phyloP scores from a whole-genome alignment of 108 stramenopile species.

The Nannochloropsis gaditana region DNA sequence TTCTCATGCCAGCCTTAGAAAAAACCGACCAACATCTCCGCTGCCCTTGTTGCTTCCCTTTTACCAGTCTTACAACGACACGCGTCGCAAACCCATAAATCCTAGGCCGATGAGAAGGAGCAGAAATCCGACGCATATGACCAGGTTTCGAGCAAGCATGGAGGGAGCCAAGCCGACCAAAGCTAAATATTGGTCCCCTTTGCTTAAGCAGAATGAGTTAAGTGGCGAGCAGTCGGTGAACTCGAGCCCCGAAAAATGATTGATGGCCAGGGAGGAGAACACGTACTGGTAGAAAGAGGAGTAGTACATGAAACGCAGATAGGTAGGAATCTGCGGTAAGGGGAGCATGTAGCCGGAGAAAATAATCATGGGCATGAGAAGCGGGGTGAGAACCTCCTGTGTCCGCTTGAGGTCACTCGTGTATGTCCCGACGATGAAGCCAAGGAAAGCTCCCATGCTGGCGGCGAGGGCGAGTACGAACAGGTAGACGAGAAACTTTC shows the following conservation, averaged over 20 bases:
- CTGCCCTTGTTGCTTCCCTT: background rate
- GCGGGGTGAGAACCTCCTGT: slow-evolving; percentile 21
- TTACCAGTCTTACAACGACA: background rate
- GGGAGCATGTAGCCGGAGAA: slow-evolving; percentile 30
- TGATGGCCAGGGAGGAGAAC: slow-evolving; percentile 16
- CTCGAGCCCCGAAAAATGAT: slow-evolving; percentile 22
- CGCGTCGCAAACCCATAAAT: background rate
- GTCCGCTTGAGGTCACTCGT: background rate
- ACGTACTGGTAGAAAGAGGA: slow-evolving; percentile 27
- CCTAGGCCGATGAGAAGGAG: background rate
- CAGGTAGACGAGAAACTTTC: slow-evolving; percentile 21
- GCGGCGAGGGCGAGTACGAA: slow-evolving; percentile 8
- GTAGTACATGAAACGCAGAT: slow-evolving; percentile 22
- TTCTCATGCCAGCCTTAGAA: no score
- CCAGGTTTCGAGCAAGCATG: background rate
- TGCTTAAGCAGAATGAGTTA: background rate
- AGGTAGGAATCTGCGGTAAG: slow-evolving; percentile 14
- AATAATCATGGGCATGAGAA: slow-evolving; percentile 30
- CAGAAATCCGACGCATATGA: background rate
- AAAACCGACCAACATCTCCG: background rate
- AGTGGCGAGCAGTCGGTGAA: background rate
- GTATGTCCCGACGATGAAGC: slow-evolving; percentile 21
- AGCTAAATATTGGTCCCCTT: background rate
- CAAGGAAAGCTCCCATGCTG: background rate
- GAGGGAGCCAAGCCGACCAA: background rate